Evolutionary conservation across 306 rosid genomes (phyloP).

Genomic region (Medicago truncatula): MtrunA17r5.0-ANR NC_053044.1:52353001-52353500

Average conservation of each 20-base stretch:
- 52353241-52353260: neutral
- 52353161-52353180: neutral
- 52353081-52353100: conserved; percentile 44
- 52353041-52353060: conserved; percentile 76
- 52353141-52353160: neutral
- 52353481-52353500: neutral
- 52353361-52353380: neutral
- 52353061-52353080: conserved; percentile 80
- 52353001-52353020: conserved; percentile 71
- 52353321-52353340: neutral
- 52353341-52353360: neutral
- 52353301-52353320: neutral
- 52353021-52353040: conserved; percentile 69
- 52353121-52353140: neutral
- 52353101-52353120: conserved; percentile 49
- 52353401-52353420: neutral
- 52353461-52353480: neutral
- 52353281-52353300: too few relatives aligned
- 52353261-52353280: too few relatives aligned
- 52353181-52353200: too few relatives aligned
- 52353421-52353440: neutral
- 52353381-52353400: neutral
- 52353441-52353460: neutral
- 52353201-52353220: neutral
- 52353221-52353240: neutral